Evolutionary conservation across 495 filamentous ascomycete genomes (phyloP).

Genomic region (Glarea lozoyensis): DNA sequence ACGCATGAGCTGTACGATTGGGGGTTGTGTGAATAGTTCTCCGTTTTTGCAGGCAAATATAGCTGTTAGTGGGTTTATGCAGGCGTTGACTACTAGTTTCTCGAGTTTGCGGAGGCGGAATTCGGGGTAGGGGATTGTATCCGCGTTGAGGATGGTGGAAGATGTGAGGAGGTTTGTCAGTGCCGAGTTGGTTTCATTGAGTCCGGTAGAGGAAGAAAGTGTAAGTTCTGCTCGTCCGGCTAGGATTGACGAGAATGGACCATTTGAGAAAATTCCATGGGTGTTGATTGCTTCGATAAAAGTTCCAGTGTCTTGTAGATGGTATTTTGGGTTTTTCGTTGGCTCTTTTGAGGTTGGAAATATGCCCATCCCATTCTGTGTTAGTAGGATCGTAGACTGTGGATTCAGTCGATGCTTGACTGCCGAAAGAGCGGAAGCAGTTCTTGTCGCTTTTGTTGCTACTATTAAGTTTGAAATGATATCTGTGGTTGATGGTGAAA

Average conservation of each 20-base stretch:
- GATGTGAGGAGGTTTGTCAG: constrained; percentile 19
- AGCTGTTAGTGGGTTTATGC: constrained; percentile 77
- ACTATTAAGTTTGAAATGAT: constrained; percentile 68
- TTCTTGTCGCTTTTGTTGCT: constrained; percentile 56
- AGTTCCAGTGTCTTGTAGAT: too few species aligned
- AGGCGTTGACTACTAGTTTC: constrained; percentile 69
- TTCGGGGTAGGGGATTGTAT: constrained; percentile 33
- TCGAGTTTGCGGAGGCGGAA: constrained; percentile 57
- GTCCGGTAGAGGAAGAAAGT: constrained; percentile 3
- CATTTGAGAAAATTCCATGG: constrained; percentile 55
- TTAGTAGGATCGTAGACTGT: constrained; percentile 59
- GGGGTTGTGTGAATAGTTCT: constrained; percentile 51
- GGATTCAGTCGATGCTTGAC: constrained; percentile 52
- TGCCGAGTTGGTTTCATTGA: constrained; percentile 13
- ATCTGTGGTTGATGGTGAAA: neutral
- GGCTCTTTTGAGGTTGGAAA: constrained; percentile 61
- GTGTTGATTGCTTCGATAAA: constrained; percentile 63
- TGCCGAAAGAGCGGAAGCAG: constrained; percentile 47
- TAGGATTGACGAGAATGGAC: constrained; percentile 54
- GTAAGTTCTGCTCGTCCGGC: constrained; percentile 38
- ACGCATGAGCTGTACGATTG: constrained; percentile 44
- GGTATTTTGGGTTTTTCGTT: constrained; percentile 47
- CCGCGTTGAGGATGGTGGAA: constrained; percentile 31
- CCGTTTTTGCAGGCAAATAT: constrained; percentile 68
- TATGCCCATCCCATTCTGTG: constrained; percentile 74